These are phyloP conservation scores for Ricinus communis DNA, from an alignment of 345 rosid species.

Conservation along the genomic window DNA sequence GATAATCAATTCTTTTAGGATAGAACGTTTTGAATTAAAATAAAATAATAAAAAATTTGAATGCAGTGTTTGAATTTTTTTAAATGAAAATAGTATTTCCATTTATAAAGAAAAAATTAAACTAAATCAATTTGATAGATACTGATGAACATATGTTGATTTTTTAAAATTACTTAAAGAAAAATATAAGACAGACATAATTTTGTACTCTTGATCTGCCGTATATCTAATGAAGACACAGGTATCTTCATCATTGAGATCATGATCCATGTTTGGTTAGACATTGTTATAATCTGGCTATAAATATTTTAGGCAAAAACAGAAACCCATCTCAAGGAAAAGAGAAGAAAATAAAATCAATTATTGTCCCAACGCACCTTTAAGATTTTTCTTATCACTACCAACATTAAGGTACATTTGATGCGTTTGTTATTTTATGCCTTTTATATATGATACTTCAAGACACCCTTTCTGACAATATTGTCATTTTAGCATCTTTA, in stretches of 20 bases:
- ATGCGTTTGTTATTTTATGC: neutral
- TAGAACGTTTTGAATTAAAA: too few relatives aligned
- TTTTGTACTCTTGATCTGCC: too few relatives aligned
- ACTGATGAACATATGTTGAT: too few relatives aligned
- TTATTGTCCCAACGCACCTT: neutral
- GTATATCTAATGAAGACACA: neutral
- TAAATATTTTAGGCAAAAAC: neutral
- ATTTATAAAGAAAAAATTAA: too few relatives aligned
- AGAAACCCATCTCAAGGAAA: neutral
- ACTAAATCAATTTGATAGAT: too few relatives aligned
- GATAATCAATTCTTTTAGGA: too few relatives aligned
- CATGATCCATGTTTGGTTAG: neutral
- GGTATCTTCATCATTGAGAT: slow-evolving; percentile 3
- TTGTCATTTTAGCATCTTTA: slow-evolving; percentile 18
- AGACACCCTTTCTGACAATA: slow-evolving; percentile 16
- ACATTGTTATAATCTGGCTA: neutral
- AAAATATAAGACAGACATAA: too few relatives aligned
- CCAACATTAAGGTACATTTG: neutral
- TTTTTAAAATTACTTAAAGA: too few relatives aligned
- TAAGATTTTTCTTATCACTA: neutral
- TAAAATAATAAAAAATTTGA: too few relatives aligned
- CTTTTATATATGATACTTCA: neutral
- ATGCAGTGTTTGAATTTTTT: too few relatives aligned
- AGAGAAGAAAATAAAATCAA: neutral
- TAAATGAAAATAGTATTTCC: too few relatives aligned